Conservation (phyloP, 192 early-diverging fungal genomes). For the Linnemannia exigua region DNA sequence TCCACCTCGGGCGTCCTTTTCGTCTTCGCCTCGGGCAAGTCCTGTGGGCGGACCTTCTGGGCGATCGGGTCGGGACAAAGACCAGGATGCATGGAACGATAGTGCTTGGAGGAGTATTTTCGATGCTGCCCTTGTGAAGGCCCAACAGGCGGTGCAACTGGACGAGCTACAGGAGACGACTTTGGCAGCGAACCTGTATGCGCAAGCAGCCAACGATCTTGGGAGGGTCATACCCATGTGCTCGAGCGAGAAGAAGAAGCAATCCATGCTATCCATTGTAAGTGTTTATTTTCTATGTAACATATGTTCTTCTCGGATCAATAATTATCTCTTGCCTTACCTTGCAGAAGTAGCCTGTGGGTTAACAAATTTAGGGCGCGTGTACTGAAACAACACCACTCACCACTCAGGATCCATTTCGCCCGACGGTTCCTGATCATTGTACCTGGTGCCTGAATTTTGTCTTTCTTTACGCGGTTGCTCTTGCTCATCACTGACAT, state of each 20-base stretch:
- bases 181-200: slow-evolving; percentile 48
- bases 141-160: slow-evolving; percentile 52
- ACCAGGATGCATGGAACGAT: slow-evolving; percentile 31
- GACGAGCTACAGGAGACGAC: slow-evolving; percentile 50
- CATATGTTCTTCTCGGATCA: not conserved
- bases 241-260: slow-evolving; percentile 52
- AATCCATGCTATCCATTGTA: slow-evolving; percentile 55
- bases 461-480: no score
- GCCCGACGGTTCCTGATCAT: not conserved
- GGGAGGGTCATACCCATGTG: slow-evolving; percentile 55
- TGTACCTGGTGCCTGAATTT: not conserved
- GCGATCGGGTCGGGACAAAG: slow-evolving; percentile 23
- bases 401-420: not conserved
- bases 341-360: not conserved
- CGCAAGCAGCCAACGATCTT: slow-evolving; percentile 52
- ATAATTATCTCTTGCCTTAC: no score
- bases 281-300: not conserved
- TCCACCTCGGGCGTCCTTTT: slow-evolving; percentile 37
- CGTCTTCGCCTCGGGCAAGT: slow-evolving; percentile 38
- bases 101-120: slow-evolving; percentile 43
- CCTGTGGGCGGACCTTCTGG: slow-evolving; percentile 13
- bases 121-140: slow-evolving; percentile 51
- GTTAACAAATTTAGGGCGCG: not conserved
- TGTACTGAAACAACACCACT: slow-evolving; percentile 6
- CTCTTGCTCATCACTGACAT: not conserved